Conservation (phyloP, 345 rosid species). For the Orychophragmus violaceus region DNA sequence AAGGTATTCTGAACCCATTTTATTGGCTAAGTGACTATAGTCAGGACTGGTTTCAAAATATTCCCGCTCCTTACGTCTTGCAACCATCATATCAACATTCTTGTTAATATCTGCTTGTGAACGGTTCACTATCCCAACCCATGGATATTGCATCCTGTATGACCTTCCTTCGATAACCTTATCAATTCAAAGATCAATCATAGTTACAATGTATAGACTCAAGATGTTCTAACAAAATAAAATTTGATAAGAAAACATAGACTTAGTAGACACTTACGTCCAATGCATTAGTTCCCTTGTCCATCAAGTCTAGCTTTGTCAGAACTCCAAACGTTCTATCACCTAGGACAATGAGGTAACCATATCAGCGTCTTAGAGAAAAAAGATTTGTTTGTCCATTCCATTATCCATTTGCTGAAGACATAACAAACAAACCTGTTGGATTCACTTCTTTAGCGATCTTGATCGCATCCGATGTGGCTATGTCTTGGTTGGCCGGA, state of each 20-base stretch:
- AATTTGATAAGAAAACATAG: background rate
- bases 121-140: constrained; percentile 97
- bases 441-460: constrained; percentile 88
- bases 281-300: constrained; percentile 93
- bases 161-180: constrained; percentile 93
- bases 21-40: constrained; percentile 71
- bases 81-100: constrained; percentile 77
- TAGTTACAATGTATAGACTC: background rate
- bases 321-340: constrained; percentile 92
- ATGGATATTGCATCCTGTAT: constrained; percentile 69
- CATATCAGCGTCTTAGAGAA: background rate
- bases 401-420: background rate
- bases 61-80: constrained; percentile 78
- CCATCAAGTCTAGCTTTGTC: constrained; percentile 95
- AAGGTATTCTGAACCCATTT: constrained; percentile 96
- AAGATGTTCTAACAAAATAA: too few species aligned
- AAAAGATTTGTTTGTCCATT: background rate
- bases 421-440: constrained; percentile 39
- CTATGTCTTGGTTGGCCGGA: constrained; percentile 97
- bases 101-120: constrained; percentile 95
- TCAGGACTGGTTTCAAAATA: constrained; percentile 89
- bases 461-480: constrained; percentile 92
- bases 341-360: constrained; percentile 32
- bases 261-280: constrained; percentile 42
- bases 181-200: background rate